phyloP scores from a whole-genome alignment of 352 stramenopile genomes.

The Phytophthora sp. region DNA sequence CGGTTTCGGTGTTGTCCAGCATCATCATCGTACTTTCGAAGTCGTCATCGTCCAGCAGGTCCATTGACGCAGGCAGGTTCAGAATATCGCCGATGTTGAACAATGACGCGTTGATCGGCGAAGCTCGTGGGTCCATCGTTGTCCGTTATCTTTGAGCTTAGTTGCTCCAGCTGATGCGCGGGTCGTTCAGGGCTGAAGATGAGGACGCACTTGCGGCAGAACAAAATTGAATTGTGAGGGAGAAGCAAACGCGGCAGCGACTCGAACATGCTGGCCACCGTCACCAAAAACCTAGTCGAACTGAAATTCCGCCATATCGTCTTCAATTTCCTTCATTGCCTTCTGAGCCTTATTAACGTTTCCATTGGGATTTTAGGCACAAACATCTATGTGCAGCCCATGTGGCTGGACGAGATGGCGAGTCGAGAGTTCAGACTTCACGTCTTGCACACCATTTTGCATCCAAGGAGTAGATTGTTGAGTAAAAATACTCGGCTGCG shows the following conservation, averaged over 20 bases:
- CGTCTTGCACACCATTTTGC: no score
- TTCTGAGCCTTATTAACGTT: no score
- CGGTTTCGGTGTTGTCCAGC: constrained; percentile 41
- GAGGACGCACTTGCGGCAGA: constrained; percentile 29
- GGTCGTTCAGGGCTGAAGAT: constrained; percentile 1
- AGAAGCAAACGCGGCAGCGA: constrained; percentile 4
- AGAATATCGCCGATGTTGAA: constrained; percentile 55
- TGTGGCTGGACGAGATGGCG: no score
- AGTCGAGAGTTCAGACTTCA: no score
- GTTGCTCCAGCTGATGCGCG: constrained; percentile 1
- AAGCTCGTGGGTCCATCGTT: constrained; percentile 33
- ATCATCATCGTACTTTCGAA: constrained; percentile 76
- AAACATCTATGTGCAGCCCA: no score
- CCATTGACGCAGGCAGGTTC: constrained; percentile 48
- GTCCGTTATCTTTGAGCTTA: not conserved
- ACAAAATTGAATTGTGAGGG: constrained; percentile 35
- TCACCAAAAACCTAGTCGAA: no score
- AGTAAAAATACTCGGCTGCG: no score
- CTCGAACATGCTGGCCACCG: no score
- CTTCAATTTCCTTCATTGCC: no score
- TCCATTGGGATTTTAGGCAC: no score
- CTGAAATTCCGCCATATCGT: no score
- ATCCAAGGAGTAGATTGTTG: no score
- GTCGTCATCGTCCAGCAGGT: constrained; percentile 65
- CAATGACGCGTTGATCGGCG: constrained; percentile 28